Conservation (phyloP, 2,329 filamentous ascomycete species). For the Aspergillus novoparasiticus region DNA sequence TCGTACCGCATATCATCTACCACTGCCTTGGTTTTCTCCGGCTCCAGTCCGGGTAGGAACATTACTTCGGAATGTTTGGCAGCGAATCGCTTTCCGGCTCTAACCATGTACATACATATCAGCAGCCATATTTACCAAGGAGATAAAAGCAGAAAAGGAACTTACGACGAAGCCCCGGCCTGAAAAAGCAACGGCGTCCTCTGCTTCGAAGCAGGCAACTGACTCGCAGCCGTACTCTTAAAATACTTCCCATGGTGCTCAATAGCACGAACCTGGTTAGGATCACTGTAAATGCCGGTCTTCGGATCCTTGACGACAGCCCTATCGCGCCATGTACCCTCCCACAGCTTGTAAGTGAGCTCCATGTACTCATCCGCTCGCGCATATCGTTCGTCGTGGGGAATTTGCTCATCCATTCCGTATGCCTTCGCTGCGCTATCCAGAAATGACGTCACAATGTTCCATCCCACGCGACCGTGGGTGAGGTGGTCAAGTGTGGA, state of each 20-base stretch:
- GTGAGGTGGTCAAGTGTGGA: constrained; percentile 55
- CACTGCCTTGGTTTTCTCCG: constrained; percentile 36
- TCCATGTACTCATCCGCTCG: constrained; percentile 50
- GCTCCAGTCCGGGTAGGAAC: constrained; percentile 44
- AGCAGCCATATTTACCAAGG: too few species aligned
- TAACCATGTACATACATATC: background rate
- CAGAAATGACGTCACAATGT: constrained; percentile 51
- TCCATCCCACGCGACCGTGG: constrained; percentile 52
- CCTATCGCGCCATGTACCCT: constrained; percentile 50
- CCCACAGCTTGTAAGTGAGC: constrained; percentile 51
- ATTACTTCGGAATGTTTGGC: constrained; percentile 44
- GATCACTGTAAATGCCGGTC: constrained; percentile 17
- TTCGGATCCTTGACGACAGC: constrained; percentile 26
- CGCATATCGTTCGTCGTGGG: constrained; percentile 50
- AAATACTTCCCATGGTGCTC: constrained; percentile 38
- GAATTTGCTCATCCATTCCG: constrained; percentile 42
- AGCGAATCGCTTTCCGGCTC: constrained; percentile 44
- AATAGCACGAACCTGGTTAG: constrained; percentile 27
- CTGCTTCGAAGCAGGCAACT: constrained; percentile 34
- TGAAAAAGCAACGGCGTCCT: constrained; percentile 50
- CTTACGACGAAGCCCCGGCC: constrained; percentile 42
- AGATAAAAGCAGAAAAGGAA: background rate
- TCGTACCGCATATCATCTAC: constrained; percentile 41
- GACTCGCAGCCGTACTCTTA: constrained; percentile 40
- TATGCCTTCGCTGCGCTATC: constrained; percentile 47